These are phyloP conservation scores for Platismatia glauca DNA, from an alignment of 495 filamentous ascomycete species.

Conservation along the genomic window DNA sequence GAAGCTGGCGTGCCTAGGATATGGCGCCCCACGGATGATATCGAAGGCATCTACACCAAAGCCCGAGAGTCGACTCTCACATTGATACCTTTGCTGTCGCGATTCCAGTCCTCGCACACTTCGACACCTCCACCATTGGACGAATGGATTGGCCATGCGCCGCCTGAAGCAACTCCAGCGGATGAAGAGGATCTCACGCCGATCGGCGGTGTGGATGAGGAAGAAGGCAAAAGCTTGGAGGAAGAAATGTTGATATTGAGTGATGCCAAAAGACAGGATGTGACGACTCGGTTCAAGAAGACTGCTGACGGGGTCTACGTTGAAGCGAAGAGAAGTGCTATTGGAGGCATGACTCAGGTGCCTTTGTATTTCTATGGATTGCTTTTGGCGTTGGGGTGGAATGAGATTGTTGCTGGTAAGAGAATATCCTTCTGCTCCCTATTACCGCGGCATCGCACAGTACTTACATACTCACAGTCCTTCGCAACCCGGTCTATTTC, in stretches of 20 bases:
- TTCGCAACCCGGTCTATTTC: constrained; percentile 90
- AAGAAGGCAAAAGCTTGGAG: constrained; percentile 84
- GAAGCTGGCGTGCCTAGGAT: constrained; percentile 89
- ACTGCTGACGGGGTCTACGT: constrained; percentile 94
- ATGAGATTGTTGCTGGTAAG: constrained; percentile 87
- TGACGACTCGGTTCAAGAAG: constrained; percentile 94
- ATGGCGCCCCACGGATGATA: constrained; percentile 95
- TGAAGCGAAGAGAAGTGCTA: constrained; percentile 91
- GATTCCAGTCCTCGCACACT: constrained; percentile 65
- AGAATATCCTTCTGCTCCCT: background rate
- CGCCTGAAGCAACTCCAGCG: constrained; percentile 62
- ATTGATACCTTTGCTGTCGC: constrained; percentile 79
- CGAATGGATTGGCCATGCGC: constrained; percentile 71
- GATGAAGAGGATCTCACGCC: constrained; percentile 84
- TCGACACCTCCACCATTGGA: constrained; percentile 68
- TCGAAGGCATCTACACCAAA: constrained; percentile 85
- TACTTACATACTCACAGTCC: constrained; percentile 50
- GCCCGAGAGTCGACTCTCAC: constrained; percentile 84
- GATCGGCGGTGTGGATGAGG: constrained; percentile 85
- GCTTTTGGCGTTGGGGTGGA: constrained; percentile 87
- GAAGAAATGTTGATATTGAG: constrained; percentile 92
- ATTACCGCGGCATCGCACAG: background rate
- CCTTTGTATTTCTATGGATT: constrained; percentile 90
- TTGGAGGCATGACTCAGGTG: constrained; percentile 89
- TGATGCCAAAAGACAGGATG: constrained; percentile 78